A percentile compares a stretch with the other conserved stretches of the same genome.
phyloP scores from a whole-genome alignment of 805 yeast genomes.

The Candida insectalens region DNA sequence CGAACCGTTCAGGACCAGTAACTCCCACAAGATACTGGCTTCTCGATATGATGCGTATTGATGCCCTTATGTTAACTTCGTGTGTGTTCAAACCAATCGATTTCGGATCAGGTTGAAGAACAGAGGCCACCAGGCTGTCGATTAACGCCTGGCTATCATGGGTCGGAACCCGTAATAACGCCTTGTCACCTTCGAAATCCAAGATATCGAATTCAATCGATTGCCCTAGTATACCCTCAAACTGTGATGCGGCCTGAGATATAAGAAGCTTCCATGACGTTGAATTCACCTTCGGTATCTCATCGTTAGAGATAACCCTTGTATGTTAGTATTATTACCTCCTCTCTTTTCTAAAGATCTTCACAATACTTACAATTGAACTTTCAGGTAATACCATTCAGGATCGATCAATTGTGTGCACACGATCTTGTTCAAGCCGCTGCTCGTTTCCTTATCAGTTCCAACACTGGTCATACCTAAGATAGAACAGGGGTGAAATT shows the following conservation, averaged over 20 bases:
- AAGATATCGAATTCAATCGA: constrained; percentile 19
- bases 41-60: constrained; percentile 7
- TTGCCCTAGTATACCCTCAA: constrained; percentile 20
- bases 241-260: constrained; percentile 10
- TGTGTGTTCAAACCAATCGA: not conserved
- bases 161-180: constrained; percentile 15
- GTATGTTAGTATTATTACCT: too few relatives aligned
- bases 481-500: too few relatives aligned
- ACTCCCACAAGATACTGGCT: constrained; percentile 17
- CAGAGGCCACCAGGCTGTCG: constrained; percentile 10
- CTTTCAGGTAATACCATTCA: constrained; percentile 10
- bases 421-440: too few relatives aligned
- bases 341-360: too few relatives aligned
- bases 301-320: too few relatives aligned
- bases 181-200: constrained; percentile 2
- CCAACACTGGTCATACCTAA: too few relatives aligned
- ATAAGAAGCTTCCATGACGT: constrained; percentile 20
- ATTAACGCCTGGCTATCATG: constrained; percentile 11
- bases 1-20: constrained; percentile 15
- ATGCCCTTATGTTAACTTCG: constrained; percentile 2
- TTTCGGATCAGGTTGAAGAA: not conserved
- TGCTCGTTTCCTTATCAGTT: too few relatives aligned
- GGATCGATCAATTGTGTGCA: not conserved
- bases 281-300: constrained; percentile 6
- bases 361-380: constrained; percentile 9